These are phyloP conservation scores for Spizellomyces punctatus DNA, from an alignment of 192 early-diverging fungal species.

Conservation along the genomic window DNA sequence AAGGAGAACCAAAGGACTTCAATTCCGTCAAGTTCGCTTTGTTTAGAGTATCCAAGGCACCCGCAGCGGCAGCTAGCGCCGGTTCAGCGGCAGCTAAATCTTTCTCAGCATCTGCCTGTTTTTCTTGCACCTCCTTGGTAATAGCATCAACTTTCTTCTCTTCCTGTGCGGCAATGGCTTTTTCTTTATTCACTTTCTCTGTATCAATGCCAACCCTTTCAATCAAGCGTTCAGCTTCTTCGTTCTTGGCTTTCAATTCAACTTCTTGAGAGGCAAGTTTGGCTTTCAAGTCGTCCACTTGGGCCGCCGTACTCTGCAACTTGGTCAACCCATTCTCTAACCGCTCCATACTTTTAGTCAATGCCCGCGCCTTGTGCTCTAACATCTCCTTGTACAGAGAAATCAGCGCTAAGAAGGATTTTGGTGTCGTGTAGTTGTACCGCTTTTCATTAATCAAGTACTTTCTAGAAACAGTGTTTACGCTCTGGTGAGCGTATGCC, in stretches of 20 bases:
- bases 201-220: conserved; percentile 66
- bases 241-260: conserved; percentile 67
- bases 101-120: conserved; percentile 56
- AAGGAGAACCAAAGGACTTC: conserved; percentile 70
- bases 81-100: conserved; percentile 67
- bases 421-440: conserved; percentile 70
- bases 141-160: conserved; percentile 63
- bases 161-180: conserved; percentile 68
- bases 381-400: conserved; percentile 68
- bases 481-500: conserved; percentile 63
- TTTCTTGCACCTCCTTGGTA: conserved; percentile 64
- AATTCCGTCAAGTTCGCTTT: conserved; percentile 71
- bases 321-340: conserved; percentile 68
- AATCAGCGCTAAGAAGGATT: conserved; percentile 65
- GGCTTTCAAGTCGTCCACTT: conserved; percentile 68
- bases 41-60: conserved; percentile 65
- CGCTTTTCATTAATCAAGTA: conserved; percentile 67
- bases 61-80: conserved; percentile 58
- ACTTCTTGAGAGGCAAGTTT: conserved; percentile 69
- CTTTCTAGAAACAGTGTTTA: conserved; percentile 62
- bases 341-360: conserved; percentile 69
- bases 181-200: conserved; percentile 68
- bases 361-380: conserved; percentile 55
- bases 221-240: conserved; percentile 63
- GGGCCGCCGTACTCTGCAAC: conserved; percentile 61